A percentile compares a stretch with the other conserved stretches of the same genome.
These are phyloP conservation scores for Kitagawia praeruptora DNA, from an alignment of 129 eudicot species.

Conservation along the genomic window DNA sequence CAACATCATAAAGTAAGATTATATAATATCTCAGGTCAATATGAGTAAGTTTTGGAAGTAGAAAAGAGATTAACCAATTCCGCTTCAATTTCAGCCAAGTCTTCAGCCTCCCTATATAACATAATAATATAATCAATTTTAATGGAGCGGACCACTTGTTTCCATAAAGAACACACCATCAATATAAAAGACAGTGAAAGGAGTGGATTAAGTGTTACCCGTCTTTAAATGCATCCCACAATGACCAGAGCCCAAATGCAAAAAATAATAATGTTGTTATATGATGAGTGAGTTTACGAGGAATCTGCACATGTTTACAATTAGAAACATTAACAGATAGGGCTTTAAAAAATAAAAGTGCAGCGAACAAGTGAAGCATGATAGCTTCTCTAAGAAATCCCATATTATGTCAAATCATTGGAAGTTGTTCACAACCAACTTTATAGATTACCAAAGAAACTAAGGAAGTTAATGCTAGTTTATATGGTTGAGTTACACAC, in stretches of 20 bases:
- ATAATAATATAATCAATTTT: slow-evolving; percentile 3
- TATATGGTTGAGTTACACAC: too few species aligned
- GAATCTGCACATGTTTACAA: slow-evolving; percentile 47
- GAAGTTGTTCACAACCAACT: background rate
- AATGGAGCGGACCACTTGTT: slow-evolving; percentile 3
- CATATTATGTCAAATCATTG: background rate
- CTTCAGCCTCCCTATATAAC: slow-evolving; percentile 65
- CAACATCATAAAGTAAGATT: slow-evolving; percentile 15
- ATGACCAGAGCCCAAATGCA: slow-evolving; percentile 90
- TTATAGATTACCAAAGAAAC: background rate
- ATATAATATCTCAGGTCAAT: slow-evolving; percentile 3
- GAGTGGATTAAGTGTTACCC: slow-evolving; percentile 37
- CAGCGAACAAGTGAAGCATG: background rate
- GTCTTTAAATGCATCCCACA: slow-evolving; percentile 87
- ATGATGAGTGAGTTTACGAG: slow-evolving; percentile 80
- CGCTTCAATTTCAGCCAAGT: slow-evolving; percentile 91
- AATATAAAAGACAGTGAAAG: background rate
- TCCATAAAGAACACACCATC: slow-evolving; percentile 10
- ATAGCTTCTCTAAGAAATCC: background rate
- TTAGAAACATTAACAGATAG: background rate
- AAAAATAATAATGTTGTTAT: slow-evolving; percentile 77
- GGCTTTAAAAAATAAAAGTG: background rate
- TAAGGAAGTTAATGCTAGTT: background rate
- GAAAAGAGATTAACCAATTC: slow-evolving; percentile 57
- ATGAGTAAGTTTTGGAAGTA: background rate